These are phyloP conservation scores for Fusarium stilboides DNA, from an alignment of 2,329 filamentous ascomycete species.

Conservation along the genomic window DNA sequence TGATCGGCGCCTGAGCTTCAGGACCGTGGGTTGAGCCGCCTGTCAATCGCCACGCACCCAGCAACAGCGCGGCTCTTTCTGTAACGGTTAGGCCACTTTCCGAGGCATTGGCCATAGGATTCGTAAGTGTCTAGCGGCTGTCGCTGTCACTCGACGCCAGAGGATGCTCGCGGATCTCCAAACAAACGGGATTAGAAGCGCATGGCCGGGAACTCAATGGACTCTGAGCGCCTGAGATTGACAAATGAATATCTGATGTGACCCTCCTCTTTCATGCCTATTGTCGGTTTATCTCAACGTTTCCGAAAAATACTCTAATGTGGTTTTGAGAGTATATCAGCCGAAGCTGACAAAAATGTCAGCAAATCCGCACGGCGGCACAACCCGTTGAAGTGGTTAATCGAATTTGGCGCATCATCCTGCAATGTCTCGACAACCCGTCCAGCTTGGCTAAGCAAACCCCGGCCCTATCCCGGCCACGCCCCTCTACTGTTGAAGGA, in stretches of 20 bases:
- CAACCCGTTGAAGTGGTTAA: neutral
- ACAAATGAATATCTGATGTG: constrained; percentile 37
- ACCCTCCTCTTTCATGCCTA: constrained; percentile 39
- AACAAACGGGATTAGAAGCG: constrained; percentile 7
- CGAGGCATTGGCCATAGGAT: constrained; percentile 20
- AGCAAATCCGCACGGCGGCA: neutral
- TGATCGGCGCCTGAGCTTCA: constrained; percentile 39
- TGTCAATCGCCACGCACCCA: constrained; percentile 22
- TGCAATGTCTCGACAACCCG: constrained; percentile 12
- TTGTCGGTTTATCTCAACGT: constrained; percentile 27
- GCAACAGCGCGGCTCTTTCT: constrained; percentile 24
- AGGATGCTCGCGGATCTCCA: constrained; percentile 5
- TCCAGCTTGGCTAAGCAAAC: constrained; percentile 24
- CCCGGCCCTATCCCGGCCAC: constrained; percentile 24
- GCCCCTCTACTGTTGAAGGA: constrained; percentile 27
- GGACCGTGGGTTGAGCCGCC: constrained; percentile 22
- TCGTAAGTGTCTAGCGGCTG: constrained; percentile 32
- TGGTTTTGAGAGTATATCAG: neutral
- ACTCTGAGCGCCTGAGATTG: constrained; percentile 16
- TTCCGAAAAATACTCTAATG: constrained; percentile 18
- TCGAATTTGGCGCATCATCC: constrained; percentile 6
- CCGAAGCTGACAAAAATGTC: neutral
- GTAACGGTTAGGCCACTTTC: constrained; percentile 12
- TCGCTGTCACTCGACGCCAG: constrained; percentile 11
- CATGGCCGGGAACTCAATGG: constrained; percentile 26